phyloP scores from a whole-genome alignment of 306 rosid species.

The Canavalia gladiata region DNA sequence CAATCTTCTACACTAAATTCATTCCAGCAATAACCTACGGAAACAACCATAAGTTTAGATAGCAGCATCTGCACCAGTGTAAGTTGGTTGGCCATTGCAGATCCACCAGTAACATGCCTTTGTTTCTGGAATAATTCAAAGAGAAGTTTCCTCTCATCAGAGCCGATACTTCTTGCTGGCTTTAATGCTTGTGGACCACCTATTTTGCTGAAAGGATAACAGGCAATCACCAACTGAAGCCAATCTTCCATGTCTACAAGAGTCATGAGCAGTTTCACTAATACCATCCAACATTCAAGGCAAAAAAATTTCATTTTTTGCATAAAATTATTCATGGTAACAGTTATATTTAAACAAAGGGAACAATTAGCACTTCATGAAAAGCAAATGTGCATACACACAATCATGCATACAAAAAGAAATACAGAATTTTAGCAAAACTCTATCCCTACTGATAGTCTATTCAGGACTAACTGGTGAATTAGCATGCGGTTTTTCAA shows the following conservation, averaged over 20 bases:
- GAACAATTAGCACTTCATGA: conserved; percentile 26
- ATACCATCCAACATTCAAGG: conserved; percentile 19
- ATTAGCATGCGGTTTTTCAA: not conserved
- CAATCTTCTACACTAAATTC: conserved; percentile 90
- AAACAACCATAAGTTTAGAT: conserved; percentile 79
- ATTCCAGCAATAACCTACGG: conserved; percentile 89
- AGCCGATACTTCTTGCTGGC: conserved; percentile 67
- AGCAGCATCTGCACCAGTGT: conserved; percentile 82
- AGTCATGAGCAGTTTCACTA: conserved; percentile 43
- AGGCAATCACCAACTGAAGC: conserved; percentile 82
- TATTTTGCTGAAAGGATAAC: conserved; percentile 76
- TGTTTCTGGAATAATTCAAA: conserved; percentile 84
- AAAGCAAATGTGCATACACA: conserved; percentile 14
- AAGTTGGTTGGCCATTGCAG: conserved; percentile 65
- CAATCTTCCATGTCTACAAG: conserved; percentile 89
- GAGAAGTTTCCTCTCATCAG: conserved; percentile 70
- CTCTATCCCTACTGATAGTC: conserved; percentile 1
- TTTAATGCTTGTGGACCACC: conserved; percentile 64
- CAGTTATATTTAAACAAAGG: conserved; percentile 40
- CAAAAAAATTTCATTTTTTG: not conserved
- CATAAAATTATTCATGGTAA: conserved; percentile 10
- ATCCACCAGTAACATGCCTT: conserved; percentile 69
- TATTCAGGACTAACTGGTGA: conserved; percentile 17
- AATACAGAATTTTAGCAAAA: conserved; percentile 6
- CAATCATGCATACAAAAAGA: not conserved